Base-by-base conservation (phyloP, 2,329 filamentous ascomycete species). In the Ceratocystiopsis minuta region DNA sequence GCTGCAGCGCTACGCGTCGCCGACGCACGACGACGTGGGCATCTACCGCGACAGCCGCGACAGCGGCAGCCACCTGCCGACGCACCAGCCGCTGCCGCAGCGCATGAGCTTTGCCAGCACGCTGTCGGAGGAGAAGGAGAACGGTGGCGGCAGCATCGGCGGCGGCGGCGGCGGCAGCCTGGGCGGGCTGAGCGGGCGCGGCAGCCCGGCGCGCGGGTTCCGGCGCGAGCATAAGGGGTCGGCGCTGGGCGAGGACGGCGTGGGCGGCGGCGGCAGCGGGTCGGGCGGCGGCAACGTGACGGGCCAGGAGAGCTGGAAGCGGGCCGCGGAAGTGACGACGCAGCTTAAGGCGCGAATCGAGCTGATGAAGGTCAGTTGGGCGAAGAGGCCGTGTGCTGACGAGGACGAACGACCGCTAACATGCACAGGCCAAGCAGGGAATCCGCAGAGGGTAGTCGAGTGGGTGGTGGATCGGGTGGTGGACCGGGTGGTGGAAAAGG, bases 291-390 rank as follows among this genome's bases (percentile, higher is more conserved):
- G 46, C 20, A 42, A 46, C 42, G 6, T 42, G 13, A 45, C 51
- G 37, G 76, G 76, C 1, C 76, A 78, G 16, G 90, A 98, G 63
- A 96, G 87, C 57, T 98, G 90, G 90, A 92, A 87, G 64, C 71
- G 90, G 51, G 90, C 90, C 16, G 90, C 90, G 2, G 90, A 98
- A 64, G 90, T 98, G 44, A 98, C 90, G 42, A 95, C 87, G 60
- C 90, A 95, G 58, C 61, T 98, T 54, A 98, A 96, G 66, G 86
- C 88, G 41, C 76, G 90, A 57, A 98, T 98, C 59, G 90, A 96
- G 66, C 82, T 90, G 67, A 98, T 98, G 90, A 98, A 96, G 71
- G 75, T 73, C 53, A 50, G 62, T 53, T 16, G 10, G 16, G 28
- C 2, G n/a, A n/a, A n/a, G n/a, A n/a, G n/a, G n/a, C n/a, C n/a